Conservation (phyloP, 2,329 filamentous ascomycete genomes). For the Hypoxylon sp. region DNA sequence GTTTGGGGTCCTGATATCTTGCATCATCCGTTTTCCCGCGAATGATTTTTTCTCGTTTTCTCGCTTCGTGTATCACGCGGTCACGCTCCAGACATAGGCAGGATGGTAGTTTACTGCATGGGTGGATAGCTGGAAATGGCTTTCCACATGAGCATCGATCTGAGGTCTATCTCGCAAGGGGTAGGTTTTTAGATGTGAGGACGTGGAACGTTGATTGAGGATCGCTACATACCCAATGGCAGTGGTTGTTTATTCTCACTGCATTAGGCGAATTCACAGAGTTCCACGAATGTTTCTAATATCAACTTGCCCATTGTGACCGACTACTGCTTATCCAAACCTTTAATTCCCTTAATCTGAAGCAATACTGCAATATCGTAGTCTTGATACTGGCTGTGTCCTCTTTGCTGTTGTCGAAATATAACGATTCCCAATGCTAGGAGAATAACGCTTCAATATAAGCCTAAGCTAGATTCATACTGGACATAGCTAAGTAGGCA, state of each 20-base stretch:
- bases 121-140: constrained; percentile 71
- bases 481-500: background rate
- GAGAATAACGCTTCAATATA: background rate
- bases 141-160: constrained; percentile 69
- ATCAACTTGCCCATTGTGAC: constrained; percentile 14
- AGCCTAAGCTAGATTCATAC: background rate
- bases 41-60: constrained; percentile 61
- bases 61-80: constrained; percentile 60
- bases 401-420: too few species aligned
- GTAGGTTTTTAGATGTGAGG: constrained; percentile 62
- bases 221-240: constrained; percentile 72
- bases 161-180: constrained; percentile 51
- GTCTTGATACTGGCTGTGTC: background rate
- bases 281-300: constrained; percentile 59
- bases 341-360: background rate
- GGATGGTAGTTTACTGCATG: constrained; percentile 61
- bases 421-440: background rate
- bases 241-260: constrained; percentile 64
- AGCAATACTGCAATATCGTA: background rate
- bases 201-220: constrained; percentile 74
- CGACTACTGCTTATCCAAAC: background rate
- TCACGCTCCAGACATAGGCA: constrained; percentile 54
- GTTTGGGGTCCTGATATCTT: constrained; percentile 88
- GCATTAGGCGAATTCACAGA: constrained; percentile 72
- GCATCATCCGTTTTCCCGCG: constrained; percentile 68